Percentiles rank a stretch among this genome's conserved stretches.
Evolutionary conservation across 169 alveolate genomes (phyloP).

Genomic region (Cryptosporidium viatorum): DNA sequence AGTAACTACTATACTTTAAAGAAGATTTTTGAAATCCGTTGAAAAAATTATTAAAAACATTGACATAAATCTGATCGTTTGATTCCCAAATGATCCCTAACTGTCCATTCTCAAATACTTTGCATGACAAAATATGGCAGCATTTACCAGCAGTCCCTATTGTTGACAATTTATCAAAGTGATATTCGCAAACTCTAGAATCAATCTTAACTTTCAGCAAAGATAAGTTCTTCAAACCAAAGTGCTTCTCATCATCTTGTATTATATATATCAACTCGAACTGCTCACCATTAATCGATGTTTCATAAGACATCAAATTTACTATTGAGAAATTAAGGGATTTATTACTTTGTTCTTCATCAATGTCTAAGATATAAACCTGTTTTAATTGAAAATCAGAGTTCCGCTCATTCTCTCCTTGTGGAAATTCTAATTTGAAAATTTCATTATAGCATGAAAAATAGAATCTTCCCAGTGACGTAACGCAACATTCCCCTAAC

Average conservation of each 20-base stretch:
- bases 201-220: neutral
- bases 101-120: conserved; percentile 34
- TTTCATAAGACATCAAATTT: conserved; percentile 7
- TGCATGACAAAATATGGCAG: conserved; percentile 23
- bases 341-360: neutral
- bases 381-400: conserved; percentile 38
- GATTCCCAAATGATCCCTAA: conserved; percentile 50
- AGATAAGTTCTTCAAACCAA: conserved; percentile 1
- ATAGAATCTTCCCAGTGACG: conserved; percentile 16
- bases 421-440: conserved; percentile 17
- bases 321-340: neutral
- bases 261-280: conserved; percentile 55
- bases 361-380: conserved; percentile 1
- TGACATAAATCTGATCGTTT: conserved; percentile 23
- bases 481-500: conserved; percentile 18
- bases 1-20: neutral
- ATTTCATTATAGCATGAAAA: conserved; percentile 39
- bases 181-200: neutral
- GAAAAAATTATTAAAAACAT: conserved; percentile 36
- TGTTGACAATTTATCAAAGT: conserved; percentile 1
- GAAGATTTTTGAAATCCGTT: neutral
- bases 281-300: neutral
- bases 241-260: neutral
- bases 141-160: neutral
- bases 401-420: neutral